Percentiles rank a stretch among this genome's conserved stretches.
phyloP scores from a whole-genome alignment of 2,329 filamentous ascomycete species.

The Hymenoscyphus fraxineus region DNA sequence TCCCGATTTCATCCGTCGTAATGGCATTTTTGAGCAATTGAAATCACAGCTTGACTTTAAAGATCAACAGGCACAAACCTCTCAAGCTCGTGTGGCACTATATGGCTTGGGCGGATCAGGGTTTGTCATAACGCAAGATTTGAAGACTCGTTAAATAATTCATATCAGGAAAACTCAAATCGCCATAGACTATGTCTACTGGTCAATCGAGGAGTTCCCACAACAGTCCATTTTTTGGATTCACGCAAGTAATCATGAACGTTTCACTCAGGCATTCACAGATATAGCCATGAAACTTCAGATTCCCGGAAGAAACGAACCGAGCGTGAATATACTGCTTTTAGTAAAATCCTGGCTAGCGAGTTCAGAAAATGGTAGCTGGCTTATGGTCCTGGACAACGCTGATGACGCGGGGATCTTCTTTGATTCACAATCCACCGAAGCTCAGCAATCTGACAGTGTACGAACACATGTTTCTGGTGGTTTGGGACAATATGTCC shows the following conservation, averaged over 20 bases:
- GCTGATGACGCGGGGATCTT: constrained; percentile 19
- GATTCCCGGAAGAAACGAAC: constrained; percentile 13
- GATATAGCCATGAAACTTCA: constrained; percentile 14
- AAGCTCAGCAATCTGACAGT: no score
- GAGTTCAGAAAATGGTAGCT: constrained; percentile 11
- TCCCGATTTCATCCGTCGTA: not conserved
- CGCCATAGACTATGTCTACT: constrained; percentile 37
- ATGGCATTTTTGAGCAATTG: not conserved
- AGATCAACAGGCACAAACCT: not conserved
- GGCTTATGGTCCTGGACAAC: constrained; percentile 24
- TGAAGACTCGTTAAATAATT: not conserved
- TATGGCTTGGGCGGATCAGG: not conserved
- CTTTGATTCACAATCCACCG: not conserved
- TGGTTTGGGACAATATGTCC: not conserved
- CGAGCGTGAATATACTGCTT: constrained; percentile 12
- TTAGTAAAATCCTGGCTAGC: constrained; percentile 17
- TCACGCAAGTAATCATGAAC: constrained; percentile 4
- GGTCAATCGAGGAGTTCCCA: constrained; percentile 20
- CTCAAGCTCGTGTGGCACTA: not conserved
- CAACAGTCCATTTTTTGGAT: constrained; percentile 38
- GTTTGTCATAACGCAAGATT: not conserved
- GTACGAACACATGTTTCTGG: no score
- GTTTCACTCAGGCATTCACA: constrained; percentile 17
- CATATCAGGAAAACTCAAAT: constrained; percentile 33
- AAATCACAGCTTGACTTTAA: not conserved